Conservation (phyloP, 2,329 filamentous ascomycete genomes). For the Penicillium sp. region DNA sequence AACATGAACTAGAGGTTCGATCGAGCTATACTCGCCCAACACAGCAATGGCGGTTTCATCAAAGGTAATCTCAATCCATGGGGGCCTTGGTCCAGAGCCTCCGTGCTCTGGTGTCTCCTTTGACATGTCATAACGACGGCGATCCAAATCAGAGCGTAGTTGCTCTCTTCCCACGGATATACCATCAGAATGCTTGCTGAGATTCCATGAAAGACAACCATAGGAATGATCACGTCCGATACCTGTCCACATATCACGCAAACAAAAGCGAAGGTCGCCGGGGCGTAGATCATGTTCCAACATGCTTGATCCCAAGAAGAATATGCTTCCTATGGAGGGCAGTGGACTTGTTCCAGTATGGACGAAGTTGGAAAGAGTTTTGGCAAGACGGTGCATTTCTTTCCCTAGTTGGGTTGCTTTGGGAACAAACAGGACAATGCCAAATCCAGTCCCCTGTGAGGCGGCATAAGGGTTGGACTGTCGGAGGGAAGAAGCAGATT, state of each 20-base stretch:
- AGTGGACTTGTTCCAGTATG: neutral
- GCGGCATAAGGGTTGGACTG: constrained; percentile 22
- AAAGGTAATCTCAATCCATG: constrained; percentile 25
- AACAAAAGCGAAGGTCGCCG: constrained; percentile 20
- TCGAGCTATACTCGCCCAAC: constrained; percentile 14
- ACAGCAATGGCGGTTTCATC: constrained; percentile 24
- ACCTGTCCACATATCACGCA: constrained; percentile 26
- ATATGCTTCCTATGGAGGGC: constrained; percentile 26
- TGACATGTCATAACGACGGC: neutral
- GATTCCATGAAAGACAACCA: constrained; percentile 27
- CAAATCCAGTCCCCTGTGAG: constrained; percentile 15
- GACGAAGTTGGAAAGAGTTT: constrained; percentile 12
- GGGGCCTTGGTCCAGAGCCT: neutral
- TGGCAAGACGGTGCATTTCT: constrained; percentile 24
- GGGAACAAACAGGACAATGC: constrained; percentile 29
- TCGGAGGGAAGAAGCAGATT: constrained; percentile 5
- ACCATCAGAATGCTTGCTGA: neutral
- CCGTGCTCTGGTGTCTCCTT: neutral
- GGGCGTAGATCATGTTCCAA: constrained; percentile 12
- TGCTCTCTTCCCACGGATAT: neutral
- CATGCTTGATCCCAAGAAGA: constrained; percentile 31
- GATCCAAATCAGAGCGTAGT: neutral
- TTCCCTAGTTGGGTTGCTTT: constrained; percentile 15
- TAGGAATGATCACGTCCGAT: constrained; percentile 30
- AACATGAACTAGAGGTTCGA: constrained; percentile 3